These are phyloP conservation scores for Scleroderma citrinum DNA, from an alignment of 768 basidiomycete species.

Conservation along the genomic window DNA sequence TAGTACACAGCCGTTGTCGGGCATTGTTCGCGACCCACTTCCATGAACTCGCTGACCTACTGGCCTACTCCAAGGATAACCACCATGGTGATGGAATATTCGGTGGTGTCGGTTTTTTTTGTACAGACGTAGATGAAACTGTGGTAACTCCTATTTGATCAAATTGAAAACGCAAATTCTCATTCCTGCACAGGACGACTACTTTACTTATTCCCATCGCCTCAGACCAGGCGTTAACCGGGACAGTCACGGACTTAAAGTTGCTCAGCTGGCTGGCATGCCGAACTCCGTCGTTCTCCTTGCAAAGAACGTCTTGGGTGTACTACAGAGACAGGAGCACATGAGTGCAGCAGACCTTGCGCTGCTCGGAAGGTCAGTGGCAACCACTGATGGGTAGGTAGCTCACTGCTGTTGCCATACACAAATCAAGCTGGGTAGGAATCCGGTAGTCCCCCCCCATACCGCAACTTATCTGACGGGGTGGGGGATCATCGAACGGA, in stretches of 20 bases:
- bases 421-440: background rate
- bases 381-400: conserved; percentile 1
- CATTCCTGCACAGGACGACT: conserved; percentile 47
- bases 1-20: conserved; percentile 64
- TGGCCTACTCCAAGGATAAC: conserved; percentile 49
- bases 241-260: conserved; percentile 87
- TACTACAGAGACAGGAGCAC: conserved; percentile 27
- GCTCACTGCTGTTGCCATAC: background rate
- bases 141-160: conserved; percentile 42
- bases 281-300: conserved; percentile 56
- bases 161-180: background rate
- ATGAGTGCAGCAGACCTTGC: conserved; percentile 25
- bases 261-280: conserved; percentile 83
- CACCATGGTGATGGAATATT: conserved; percentile 44
- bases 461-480: too few species aligned
- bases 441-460: too few species aligned
- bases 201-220: conserved; percentile 80
- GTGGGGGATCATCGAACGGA: too few species aligned
- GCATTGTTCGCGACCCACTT: conserved; percentile 99
- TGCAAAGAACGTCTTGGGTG: conserved; percentile 49
- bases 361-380: conserved; percentile 26
- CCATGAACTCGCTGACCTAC: conserved; percentile 85
- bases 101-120: conserved; percentile 72
- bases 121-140: conserved; percentile 79
- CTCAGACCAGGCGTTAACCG: conserved; percentile 80